Evolutionary conservation across 306 rosid species (phyloP), one percentile per base, ranked within the genome.

Genomic region (Cicer arietinum): DNA sequence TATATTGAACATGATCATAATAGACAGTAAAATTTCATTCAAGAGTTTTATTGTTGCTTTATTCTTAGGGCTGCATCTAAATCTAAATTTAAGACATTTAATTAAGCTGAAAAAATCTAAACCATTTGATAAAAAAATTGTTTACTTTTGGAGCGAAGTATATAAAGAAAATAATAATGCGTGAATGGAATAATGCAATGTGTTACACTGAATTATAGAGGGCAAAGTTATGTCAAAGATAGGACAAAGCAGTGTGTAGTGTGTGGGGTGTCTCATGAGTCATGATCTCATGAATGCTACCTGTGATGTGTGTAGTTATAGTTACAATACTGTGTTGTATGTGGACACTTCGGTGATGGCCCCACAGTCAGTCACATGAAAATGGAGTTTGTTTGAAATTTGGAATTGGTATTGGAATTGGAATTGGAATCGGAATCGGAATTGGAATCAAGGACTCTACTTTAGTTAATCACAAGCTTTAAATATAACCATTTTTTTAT

Each of bases 261-360:
- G 2, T 51, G 57, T 64, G 69, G 25, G 69, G 51, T 64, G 51
- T 64, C 69, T 42, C 69, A 41, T 64, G 62, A 20, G 14, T 64
- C 69, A 17, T 64, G 30, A 43, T 41, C 25, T 42, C 69, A 16
- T 64, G 69, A 64, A 18, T 64, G 35, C 37, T 39, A 4, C 50
- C 48, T 41, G 13, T 40, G 48, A 37, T 41, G 35, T 64, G 69
- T 61, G n/a, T 7, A 60, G 67, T 13, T 12, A 59, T 60, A 60
- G 42, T 35, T 60, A 60, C 18, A 37, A 12, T 37, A 61, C 20
- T 61, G 46, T 58, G 22, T 30, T 39, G 66, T 60, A 37, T 61
- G 46, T 3, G 2, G 44, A 61, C 40, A 13, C 20, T 60, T 60
- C 66, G 42, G 5, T 8, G 13, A 6, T 37, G 45, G 67, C 46